Conservation (phyloP, 2,329 filamentous ascomycete genomes). For the Ophiostoma ips region DNA sequence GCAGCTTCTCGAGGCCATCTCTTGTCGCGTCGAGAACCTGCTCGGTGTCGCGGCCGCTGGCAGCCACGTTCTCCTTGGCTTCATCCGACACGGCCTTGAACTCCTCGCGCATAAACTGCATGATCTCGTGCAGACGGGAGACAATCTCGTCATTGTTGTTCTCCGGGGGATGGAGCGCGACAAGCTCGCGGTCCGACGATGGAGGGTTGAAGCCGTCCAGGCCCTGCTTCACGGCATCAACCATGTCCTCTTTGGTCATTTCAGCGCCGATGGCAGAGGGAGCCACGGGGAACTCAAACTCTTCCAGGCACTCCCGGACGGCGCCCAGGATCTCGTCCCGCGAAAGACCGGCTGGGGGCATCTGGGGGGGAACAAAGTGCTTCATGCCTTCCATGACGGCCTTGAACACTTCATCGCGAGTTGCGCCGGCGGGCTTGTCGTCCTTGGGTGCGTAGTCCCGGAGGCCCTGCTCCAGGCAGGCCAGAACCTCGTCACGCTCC, state of each 20-base stretch:
- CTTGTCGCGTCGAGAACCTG: conserved; percentile 80
- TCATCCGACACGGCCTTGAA: conserved; percentile 47
- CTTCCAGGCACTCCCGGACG: conserved; percentile 74
- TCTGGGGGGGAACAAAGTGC: conserved; percentile 60
- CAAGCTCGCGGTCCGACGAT: conserved; percentile 9
- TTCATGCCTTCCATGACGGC: conserved; percentile 78
- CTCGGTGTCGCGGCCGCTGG: conserved; percentile 69
- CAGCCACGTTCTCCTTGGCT: conserved; percentile 64
- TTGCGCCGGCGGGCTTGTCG: conserved; percentile 45
- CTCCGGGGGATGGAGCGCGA: conserved; percentile 25
- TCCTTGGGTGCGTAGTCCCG: conserved; percentile 52
- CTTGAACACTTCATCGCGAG: conserved; percentile 70
- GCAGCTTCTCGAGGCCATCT: conserved; percentile 71
- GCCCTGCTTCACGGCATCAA: conserved; percentile 49
- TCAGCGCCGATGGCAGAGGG: conserved; percentile 38
- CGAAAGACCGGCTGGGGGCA: conserved; percentile 51
- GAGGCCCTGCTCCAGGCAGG: conserved; percentile 74
- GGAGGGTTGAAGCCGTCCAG: conserved; percentile 34
- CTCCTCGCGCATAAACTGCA: conserved; percentile 43
- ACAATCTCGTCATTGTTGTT: conserved; percentile 34
- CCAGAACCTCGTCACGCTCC: conserved; percentile 78
- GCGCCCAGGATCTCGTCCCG: conserved; percentile 73
- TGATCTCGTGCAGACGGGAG: conserved; percentile 49
- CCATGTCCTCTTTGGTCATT: conserved; percentile 47
- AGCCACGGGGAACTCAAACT: conserved; percentile 61